These are phyloP conservation scores for Leccinum solheimii DNA, from an alignment of 1,284 basidiomycete genomes.

Conservation along the genomic window DNA sequence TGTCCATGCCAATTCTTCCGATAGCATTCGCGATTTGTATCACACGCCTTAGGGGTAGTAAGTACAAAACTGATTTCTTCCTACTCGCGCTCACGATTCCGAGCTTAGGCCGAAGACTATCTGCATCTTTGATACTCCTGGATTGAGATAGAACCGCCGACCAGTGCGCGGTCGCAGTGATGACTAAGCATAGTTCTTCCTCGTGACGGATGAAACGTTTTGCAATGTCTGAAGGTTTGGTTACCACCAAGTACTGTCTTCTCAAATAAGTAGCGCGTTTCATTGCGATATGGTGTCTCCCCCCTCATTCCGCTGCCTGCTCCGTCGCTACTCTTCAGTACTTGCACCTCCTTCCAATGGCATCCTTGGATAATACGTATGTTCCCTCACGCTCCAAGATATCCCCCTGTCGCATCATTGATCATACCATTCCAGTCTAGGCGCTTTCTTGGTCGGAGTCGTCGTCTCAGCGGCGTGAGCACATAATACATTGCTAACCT, in stretches of 20 bases:
- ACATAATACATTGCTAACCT: background rate
- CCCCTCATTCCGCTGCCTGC: background rate
- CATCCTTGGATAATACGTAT: slow-evolving; percentile 28
- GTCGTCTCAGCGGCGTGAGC: slow-evolving; percentile 50
- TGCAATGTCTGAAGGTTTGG: slow-evolving; percentile 28
- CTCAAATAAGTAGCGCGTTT: slow-evolving; percentile 29
- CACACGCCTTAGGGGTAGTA: too few relatives aligned
- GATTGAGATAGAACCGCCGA: too few relatives aligned
- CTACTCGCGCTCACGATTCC: too few relatives aligned
- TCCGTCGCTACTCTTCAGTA: background rate
- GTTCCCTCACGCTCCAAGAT: background rate
- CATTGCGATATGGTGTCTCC: slow-evolving; percentile 3
- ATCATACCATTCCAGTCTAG: slow-evolving; percentile 40
- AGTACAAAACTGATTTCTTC: too few relatives aligned
- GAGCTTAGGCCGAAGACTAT: too few relatives aligned
- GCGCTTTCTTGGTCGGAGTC: slow-evolving; percentile 54
- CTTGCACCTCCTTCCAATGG: slow-evolving; percentile 16
- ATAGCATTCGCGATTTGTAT: too few relatives aligned
- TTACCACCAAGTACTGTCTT: slow-evolving; percentile 20
- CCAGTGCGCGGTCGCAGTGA: too few relatives aligned
- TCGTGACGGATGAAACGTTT: slow-evolving; percentile 27
- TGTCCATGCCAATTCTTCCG: too few relatives aligned
- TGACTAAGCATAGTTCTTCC: background rate
- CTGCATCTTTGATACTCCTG: too few relatives aligned
- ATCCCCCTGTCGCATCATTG: background rate